Conservation (phyloP, 2,329 filamentous ascomycete species). For the Beauveria caledonica region DNA sequence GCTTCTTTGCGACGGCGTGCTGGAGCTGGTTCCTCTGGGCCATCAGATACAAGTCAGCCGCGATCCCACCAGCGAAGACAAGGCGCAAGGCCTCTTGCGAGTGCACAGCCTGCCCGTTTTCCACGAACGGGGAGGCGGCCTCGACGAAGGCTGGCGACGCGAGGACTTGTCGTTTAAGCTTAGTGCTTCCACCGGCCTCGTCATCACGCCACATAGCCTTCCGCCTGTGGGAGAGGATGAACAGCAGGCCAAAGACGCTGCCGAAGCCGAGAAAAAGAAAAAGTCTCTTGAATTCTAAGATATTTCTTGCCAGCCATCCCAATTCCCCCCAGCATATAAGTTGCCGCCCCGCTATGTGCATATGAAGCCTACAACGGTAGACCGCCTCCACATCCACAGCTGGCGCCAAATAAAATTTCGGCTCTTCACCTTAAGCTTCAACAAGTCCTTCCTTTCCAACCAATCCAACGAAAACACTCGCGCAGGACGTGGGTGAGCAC, state of each 20-base stretch:
- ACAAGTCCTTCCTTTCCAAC: background rate
- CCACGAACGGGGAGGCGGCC: slow-evolving; percentile 80
- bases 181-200: slow-evolving; percentile 69
- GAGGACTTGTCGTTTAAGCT: slow-evolving; percentile 89
- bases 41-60: slow-evolving; percentile 45
- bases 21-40: slow-evolving; percentile 70
- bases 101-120: slow-evolving; percentile 77
- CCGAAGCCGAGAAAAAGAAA: slow-evolving; percentile 48
- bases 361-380: slow-evolving; percentile 8
- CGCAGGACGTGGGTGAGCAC: slow-evolving; percentile 11
- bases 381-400: slow-evolving; percentile 4
- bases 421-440: background rate
- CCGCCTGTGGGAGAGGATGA: slow-evolving; percentile 75
- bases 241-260: slow-evolving; percentile 24
- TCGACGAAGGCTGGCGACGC: slow-evolving; percentile 57
- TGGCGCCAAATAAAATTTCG: slow-evolving; percentile 8
- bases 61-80: slow-evolving; percentile 52
- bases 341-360: slow-evolving; percentile 11
- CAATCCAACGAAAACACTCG: slow-evolving; percentile 2
- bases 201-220: slow-evolving; percentile 81
- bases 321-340: slow-evolving; percentile 1
- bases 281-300: slow-evolving; percentile 59
- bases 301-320: background rate
- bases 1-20: slow-evolving; percentile 71
- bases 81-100: slow-evolving; percentile 76